These are phyloP conservation scores for Musa beccarii DNA, from an alignment of 176 grass and related monocot genomes.

Conservation along the genomic window DNA sequence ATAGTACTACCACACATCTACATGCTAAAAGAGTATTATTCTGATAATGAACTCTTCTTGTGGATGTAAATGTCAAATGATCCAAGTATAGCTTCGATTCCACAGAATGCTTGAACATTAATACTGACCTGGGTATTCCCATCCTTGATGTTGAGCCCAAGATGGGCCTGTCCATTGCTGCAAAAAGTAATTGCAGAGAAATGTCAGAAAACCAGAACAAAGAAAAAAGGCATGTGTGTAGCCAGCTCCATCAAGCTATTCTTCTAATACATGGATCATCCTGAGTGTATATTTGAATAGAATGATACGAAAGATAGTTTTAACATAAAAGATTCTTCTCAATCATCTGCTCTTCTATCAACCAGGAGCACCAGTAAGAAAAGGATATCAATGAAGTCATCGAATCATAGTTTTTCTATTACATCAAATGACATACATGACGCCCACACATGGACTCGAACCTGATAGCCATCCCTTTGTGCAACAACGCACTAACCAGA, in stretches of 20 bases:
- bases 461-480: too few relatives aligned
- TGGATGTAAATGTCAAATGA: background rate
- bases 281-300: background rate
- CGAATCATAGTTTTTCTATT: too few relatives aligned
- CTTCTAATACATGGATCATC: background rate
- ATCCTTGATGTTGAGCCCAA: conserved; percentile 48
- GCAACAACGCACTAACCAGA: too few relatives aligned
- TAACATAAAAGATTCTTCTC: too few relatives aligned
- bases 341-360: too few relatives aligned
- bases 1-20: background rate
- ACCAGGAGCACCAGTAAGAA: too few relatives aligned
- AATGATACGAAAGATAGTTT: too few relatives aligned
- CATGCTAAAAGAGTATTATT: background rate
- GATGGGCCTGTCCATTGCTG: conserved; percentile 48
- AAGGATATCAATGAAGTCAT: too few relatives aligned
- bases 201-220: background rate
- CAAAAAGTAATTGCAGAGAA: conserved; percentile 21
- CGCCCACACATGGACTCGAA: too few relatives aligned
- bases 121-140: conserved; percentile 49
- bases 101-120: background rate
- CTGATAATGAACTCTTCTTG: background rate
- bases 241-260: background rate
- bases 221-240: too few relatives aligned
- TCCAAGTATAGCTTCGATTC: background rate
- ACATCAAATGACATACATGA: too few relatives aligned